Conservation (phyloP, 805 yeast species). For the Candida qinlingensis region DNA sequence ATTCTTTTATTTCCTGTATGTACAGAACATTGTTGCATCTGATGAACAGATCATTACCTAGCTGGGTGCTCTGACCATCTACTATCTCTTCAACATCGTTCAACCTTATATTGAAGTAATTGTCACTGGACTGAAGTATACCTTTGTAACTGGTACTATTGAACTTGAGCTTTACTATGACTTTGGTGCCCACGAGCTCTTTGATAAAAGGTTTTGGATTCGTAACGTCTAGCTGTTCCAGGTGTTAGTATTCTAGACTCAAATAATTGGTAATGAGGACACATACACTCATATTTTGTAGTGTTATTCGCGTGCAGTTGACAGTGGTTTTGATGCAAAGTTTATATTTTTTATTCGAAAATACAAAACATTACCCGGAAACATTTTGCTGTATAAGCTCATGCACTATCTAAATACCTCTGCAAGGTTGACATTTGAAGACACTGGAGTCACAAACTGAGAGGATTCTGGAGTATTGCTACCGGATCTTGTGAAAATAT, state of each 20-base stretch:
- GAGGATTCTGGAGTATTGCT: background rate
- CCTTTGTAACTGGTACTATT: constrained; percentile 87
- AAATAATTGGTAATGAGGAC: too few species aligned
- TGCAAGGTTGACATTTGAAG: background rate
- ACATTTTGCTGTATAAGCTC: background rate
- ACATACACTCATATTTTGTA: constrained; percentile 2
- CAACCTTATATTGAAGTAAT: constrained; percentile 85
- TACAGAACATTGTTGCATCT: constrained; percentile 86
- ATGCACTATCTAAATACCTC: background rate
- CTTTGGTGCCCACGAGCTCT: constrained; percentile 63
- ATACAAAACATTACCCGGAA: background rate
- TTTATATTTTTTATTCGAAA: too few species aligned
- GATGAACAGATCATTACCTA: constrained; percentile 73
- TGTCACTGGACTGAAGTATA: constrained; percentile 70
- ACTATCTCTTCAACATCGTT: constrained; percentile 53
- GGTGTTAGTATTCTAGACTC: constrained; percentile 4
- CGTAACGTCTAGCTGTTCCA: constrained; percentile 42
- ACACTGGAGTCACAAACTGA: constrained; percentile 1
- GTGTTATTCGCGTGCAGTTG: too few species aligned
- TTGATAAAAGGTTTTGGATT: constrained; percentile 90
- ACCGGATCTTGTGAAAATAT: constrained; percentile 2
- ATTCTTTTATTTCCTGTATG: constrained; percentile 19
- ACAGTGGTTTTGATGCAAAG: too few species aligned
- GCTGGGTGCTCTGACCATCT: constrained; percentile 42
- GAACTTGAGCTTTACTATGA: constrained; percentile 83